A percentile compares a stretch with the other conserved stretches of the same genome.
phyloP scores from a whole-genome alignment of 2,329 filamentous ascomycete species.

The Diaporthe sp. region DNA sequence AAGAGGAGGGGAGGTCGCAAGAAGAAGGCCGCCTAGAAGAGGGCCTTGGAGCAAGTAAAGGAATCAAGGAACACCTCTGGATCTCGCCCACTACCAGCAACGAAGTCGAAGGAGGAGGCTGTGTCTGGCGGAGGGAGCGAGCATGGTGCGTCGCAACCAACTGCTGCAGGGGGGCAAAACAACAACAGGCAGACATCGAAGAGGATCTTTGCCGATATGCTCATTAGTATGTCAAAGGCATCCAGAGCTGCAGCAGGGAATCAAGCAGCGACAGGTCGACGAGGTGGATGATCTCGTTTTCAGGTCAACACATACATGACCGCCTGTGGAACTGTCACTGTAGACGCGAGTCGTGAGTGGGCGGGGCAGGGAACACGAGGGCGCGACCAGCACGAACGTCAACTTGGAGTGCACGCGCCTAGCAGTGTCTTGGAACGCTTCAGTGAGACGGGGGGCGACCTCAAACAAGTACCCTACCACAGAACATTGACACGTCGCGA shows the following conservation, averaged over 20 bases:
- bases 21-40: constrained; percentile 35
- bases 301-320: neutral
- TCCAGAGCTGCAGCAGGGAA: neutral
- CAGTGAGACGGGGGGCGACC: neutral
- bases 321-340: neutral
- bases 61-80: neutral
- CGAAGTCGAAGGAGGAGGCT: neutral
- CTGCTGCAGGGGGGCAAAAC: neutral
- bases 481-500: neutral
- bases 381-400: neutral
- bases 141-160: neutral
- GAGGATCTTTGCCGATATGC: neutral
- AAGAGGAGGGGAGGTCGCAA: constrained; percentile 44
- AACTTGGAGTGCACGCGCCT: neutral
- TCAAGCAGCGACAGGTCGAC: neutral
- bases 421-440: neutral
- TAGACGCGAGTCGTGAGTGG: neutral
- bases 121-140: neutral
- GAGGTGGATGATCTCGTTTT: neutral
- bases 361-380: neutral
- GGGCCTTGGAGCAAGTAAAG: neutral
- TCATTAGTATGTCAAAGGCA: neutral
- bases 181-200: neutral
- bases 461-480: neutral
- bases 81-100: neutral